These are phyloP conservation scores for Lippia alba DNA, from an alignment of 305 asterid species.

Conservation along the genomic window DNA sequence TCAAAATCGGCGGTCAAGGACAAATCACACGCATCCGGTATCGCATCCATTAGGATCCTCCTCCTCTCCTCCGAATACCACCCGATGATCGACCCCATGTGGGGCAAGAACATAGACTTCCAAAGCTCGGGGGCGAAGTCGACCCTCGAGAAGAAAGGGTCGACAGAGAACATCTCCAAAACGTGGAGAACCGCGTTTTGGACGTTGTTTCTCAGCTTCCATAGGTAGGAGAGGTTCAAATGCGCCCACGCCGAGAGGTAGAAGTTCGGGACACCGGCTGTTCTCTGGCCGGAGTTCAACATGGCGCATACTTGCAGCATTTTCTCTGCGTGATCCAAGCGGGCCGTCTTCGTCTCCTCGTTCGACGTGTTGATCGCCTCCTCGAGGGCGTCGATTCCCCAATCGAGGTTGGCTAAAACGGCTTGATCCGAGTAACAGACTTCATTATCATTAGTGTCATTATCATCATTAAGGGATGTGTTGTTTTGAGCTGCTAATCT, in stretches of 20 bases:
- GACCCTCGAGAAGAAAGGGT: conserved; percentile 78
- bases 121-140: conserved; percentile 91
- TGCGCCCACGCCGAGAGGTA: conserved; percentile 93
- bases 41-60: conserved; percentile 68
- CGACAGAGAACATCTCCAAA: conserved; percentile 72
- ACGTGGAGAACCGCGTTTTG: conserved; percentile 58
- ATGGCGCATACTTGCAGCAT: conserved; percentile 86
- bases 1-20: conserved; percentile 73
- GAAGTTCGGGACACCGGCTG: conserved; percentile 84
- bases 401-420: conserved; percentile 79
- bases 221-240: conserved; percentile 66
- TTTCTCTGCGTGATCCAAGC: conserved; percentile 78
- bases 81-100: conserved; percentile 73
- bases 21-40: conserved; percentile 72
- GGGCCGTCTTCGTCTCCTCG: conserved; percentile 74
- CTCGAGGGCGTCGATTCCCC: conserved; percentile 93
- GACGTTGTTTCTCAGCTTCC: conserved; percentile 55
- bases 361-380: conserved; percentile 78
- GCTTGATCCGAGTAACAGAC: conserved; percentile 86
- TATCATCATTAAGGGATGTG: conserved; percentile 44
- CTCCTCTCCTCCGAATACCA: conserved; percentile 84
- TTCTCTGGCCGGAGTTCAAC: conserved; percentile 60
- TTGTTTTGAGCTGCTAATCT: conserved; percentile 79
- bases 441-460: conserved; percentile 39
- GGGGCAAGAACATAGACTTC: conserved; percentile 77